Base-by-base conservation (phyloP, 352 stramenopile genomes). In the Pseudoperonospora humuli region DNA sequence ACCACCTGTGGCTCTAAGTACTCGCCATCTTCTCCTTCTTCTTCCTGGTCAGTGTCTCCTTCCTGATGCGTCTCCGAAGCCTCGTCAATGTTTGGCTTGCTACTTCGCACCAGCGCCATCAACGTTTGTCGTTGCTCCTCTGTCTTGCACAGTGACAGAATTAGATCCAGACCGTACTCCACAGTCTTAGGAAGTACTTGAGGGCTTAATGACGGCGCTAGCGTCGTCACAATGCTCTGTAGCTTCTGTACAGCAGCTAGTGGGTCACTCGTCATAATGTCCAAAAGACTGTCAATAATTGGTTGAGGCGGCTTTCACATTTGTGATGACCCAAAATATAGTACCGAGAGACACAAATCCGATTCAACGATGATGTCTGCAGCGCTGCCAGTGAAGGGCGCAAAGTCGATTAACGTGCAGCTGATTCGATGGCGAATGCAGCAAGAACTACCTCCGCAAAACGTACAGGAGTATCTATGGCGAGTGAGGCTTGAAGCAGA, bases 391-490 rank as follows among this genome's bases (percentile, higher is more conserved):
- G 65, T 90, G 36, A 50, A 80, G 15, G 73, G 72, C 43, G 68
- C 70, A 25, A 51, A 54, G 20, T 40, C 52, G 8, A 64, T 82
- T 61, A 69, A 90, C 47, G 56, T 87, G 20, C 52, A 60, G 34
- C 67, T 74, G 11, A 84, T 89, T 46, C 57, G 61, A 14, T 45
- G 56, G 38, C 70, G 75, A 37, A 90, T 90, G 77, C 61, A 71
- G 29, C 59, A 72, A 28, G 74, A 67, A 5, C 7, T 84, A 1
- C 80, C 80, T 1, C 80, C 80, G 0, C 61, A 68, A 17, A 68
- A 90, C 43, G 80, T 86, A 3, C 75, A 93, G 47, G 80, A 93
- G 57, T 93, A 93, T 55, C 56, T 93, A 5, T 93, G 80, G 80
- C 70, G 80, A 18, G 80, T 93, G 38, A 71, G 80, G 10, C 53